Base-by-base conservation (phyloP, 2,329 filamentous ascomycete species). In the Fusarium goolgardi region DNA sequence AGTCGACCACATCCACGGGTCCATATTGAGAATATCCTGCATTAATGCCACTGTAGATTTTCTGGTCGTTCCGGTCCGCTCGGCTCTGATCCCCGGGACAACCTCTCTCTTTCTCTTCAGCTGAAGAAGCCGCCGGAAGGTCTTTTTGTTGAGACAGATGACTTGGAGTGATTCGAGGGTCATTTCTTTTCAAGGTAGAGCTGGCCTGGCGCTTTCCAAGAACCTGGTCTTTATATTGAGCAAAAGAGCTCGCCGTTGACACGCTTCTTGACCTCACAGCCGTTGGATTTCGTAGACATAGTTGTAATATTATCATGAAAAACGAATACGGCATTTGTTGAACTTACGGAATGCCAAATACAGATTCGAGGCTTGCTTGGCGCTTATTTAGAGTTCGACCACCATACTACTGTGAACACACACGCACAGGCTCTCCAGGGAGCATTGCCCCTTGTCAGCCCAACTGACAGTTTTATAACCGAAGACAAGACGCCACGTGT, bases 401-500 rank as follows among this genome's bases (percentile, higher is more conserved):
- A 40, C 6, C n/a, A 9, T 40, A 45, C 40, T 32, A 31, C 35
- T 39, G 23, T 31, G 45, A 59, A 39, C 39, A 43, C 44, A n/a
- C 41, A 40, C 29, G 32, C 55, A 39, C 35, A 35, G 52, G 43
- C 21, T 46, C 21, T 61, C 49, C 27, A 45, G 58, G 34, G 41
- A 51, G 51, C 34, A 47, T 51, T 27, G 34, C 39, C 51, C 32
- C 52, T 55, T 56, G 54, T 44, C 52, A 47, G 47, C 43, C 56
- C 43, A 50, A 51, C 44, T 61, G 59, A 61, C 59, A 70, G 60
- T 70, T 61, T 63, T 31, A 52, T 65, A 71, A 47, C 67, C 67
- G 69, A 71, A 68, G 62, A 61, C 45, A 40, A 68, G 49, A 63
- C 71, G 71, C 71, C 71, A 73, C 59, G 31, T 45, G 45, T 55